These are phyloP conservation scores for Mycena latifolia DNA, from an alignment of 768 basidiomycete species.

Conservation along the genomic window DNA sequence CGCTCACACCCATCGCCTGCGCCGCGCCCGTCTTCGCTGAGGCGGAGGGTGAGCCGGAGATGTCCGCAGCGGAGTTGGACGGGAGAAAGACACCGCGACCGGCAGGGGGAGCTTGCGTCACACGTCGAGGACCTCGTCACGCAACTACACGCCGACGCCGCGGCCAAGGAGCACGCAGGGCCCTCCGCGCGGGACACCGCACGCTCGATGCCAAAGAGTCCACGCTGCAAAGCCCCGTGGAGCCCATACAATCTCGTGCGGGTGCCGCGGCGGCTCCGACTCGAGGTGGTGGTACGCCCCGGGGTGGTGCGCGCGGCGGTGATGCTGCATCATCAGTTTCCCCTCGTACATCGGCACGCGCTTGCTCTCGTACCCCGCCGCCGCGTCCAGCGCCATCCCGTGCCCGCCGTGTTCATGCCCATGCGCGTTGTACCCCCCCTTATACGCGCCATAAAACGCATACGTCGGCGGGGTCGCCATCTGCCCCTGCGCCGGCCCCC, in stretches of 20 bases:
- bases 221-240: too few species aligned
- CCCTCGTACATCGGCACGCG: constrained; percentile 42
- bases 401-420: neutral
- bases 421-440: constrained; percentile 33
- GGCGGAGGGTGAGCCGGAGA: too few species aligned
- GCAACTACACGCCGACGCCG: too few species aligned
- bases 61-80: too few species aligned
- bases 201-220: too few species aligned
- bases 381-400: constrained; percentile 2
- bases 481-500: constrained; percentile 41
- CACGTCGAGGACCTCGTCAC: too few species aligned
- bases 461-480: constrained; percentile 39
- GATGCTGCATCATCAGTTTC: constrained; percentile 38
- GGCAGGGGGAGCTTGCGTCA: too few species aligned
- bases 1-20: too few species aligned
- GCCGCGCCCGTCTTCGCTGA: too few species aligned
- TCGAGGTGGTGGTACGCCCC: constrained; percentile 1
- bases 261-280: constrained; percentile 15
- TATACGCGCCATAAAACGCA: constrained; percentile 24
- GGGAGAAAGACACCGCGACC: too few species aligned
- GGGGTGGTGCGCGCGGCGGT: constrained; percentile 35
- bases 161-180: too few species aligned
- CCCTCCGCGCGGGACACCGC: too few species aligned
- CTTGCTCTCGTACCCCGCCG: neutral
- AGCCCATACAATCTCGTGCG: constrained; percentile 29